phyloP scores from a whole-genome alignment of 257 asterid genomes.

The Primulina tabacum region DNA sequence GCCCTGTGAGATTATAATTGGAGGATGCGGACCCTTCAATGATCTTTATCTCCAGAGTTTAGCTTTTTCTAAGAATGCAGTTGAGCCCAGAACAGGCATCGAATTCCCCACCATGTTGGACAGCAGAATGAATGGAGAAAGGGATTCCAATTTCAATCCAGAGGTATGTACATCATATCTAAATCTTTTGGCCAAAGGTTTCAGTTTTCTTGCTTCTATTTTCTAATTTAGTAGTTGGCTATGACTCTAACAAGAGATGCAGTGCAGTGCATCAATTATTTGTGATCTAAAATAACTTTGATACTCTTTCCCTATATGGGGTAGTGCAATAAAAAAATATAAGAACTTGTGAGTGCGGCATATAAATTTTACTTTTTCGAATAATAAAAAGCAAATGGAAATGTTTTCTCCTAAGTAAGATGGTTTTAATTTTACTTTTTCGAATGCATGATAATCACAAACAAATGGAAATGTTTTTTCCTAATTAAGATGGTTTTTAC shows the following conservation, averaged over 20 bases:
- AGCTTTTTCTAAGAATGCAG: conserved; percentile 59
- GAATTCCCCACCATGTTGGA: conserved; percentile 87
- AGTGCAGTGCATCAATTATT: background rate
- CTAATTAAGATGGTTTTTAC: background rate
- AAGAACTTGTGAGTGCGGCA: background rate
- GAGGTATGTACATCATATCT: conserved; percentile 49
- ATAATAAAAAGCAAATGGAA: no score
- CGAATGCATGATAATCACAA: background rate
- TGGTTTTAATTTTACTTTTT: no score
- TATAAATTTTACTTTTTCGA: no score
- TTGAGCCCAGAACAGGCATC: conserved; percentile 84
- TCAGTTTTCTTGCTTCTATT: background rate
- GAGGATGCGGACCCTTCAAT: conserved; percentile 42
- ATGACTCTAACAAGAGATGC: background rate
- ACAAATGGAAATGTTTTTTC: background rate
- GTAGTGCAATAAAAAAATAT: no score
- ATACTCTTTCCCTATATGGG: background rate
- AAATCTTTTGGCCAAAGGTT: background rate
- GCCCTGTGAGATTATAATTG: conserved; percentile 64
- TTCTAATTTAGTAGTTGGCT: background rate
- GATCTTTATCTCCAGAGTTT: conserved; percentile 49
- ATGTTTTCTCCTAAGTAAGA: no score
- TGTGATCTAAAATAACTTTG: background rate
- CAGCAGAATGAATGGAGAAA: conserved; percentile 45
- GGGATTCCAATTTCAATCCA: conserved; percentile 49